Evolutionary conservation across 306 rosid genomes (phyloP), one percentile per base, ranked within the genome.

Genomic region (Rubus idaeus): DNA sequence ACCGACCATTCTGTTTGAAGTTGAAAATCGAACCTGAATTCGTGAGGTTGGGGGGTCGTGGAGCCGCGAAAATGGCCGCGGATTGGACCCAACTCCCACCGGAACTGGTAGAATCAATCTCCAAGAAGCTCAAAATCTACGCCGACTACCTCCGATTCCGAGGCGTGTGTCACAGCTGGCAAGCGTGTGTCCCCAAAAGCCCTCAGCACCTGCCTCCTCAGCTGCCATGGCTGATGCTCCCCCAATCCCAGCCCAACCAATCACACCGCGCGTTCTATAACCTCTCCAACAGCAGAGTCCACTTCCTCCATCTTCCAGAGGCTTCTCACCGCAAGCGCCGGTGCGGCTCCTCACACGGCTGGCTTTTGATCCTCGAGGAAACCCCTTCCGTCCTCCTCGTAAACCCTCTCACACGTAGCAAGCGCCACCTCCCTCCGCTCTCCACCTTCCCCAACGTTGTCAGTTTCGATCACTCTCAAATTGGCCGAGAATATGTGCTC

Each of bases 261-360:
- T 76, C 91, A 21, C 87, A 67, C 50, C 79, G 78, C 42, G 77
- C 89, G 45, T 79, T 92, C 78, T 84, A 88, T 86, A 66, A 87
- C 75, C 81, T 86, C 74, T 79, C 89, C 53, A 74, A 69, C 70
- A 58, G 81, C 71, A 83, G 77, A 69, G 81, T 88, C 65, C 93
- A 88, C 69, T 77, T 75, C 83, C 85, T 92, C 79, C 71, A 83
- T 63, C 90, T 86, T 17, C 90, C 90, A 1, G 85, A 81, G 56
- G 78, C 87, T 47, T 88, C 91, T 13, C 73, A 71, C 35, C 40
- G 74, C 62, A 86, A 77, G 58, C 95, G 93, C 21, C 81, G 79
- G 50, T 86, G 89, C 71, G 96, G 93, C 51, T 92, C 97, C 35
- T 88, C 93, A 50, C 88, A 88, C 46, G 97, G 97, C 45, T 88